Percentiles rank a stretch among this genome's conserved stretches.
Evolutionary conservation across 495 filamentous ascomycete species (phyloP).

Genomic region (Trichocladium antarcticum): DNA sequence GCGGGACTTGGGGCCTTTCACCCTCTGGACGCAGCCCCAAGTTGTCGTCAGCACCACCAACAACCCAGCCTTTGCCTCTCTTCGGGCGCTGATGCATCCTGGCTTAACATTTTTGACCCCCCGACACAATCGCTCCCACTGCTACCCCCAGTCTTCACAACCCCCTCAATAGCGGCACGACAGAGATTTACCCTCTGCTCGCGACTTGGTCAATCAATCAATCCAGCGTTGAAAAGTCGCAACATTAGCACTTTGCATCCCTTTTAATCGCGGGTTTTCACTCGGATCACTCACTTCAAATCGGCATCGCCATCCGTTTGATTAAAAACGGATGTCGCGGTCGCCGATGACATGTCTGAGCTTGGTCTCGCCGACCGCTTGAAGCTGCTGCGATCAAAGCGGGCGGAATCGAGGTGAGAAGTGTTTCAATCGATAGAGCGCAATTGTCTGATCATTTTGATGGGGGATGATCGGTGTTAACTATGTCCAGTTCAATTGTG

Average conservation of each 20-base stretch:
- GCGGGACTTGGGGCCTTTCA: conserved; percentile 6
- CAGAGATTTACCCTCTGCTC: conserved; percentile 26
- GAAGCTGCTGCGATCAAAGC: conserved; percentile 44
- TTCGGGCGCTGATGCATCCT: conserved; percentile 16
- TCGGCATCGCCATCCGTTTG: conserved; percentile 39
- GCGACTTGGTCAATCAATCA: conserved; percentile 19
- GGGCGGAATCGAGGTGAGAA: conserved; percentile 40
- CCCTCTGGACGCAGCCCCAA: conserved; percentile 6
- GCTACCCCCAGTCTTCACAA: conserved; percentile 6
- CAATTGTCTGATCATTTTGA: conserved; percentile 36
- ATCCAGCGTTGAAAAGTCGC: conserved; percentile 35
- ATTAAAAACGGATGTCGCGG: conserved; percentile 48
- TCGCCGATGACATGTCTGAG: conserved; percentile 48
- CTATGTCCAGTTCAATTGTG: conserved; percentile 54
- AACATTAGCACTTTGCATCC: conserved; percentile 63
- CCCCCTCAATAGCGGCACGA: conserved; percentile 18
- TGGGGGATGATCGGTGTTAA: conserved; percentile 29
- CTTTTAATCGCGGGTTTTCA: conserved; percentile 27
- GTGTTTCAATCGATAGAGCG: conserved; percentile 31
- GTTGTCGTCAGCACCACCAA: conserved; percentile 8
- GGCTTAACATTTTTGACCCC: conserved; percentile 23
- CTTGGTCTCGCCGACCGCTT: conserved; percentile 44
- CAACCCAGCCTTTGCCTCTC: not conserved
- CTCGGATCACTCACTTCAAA: conserved; percentile 24
- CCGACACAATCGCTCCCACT: conserved; percentile 5